phyloP scores from a whole-genome alignment of 2,329 filamentous ascomycete genomes.

The Colletotrichum kahawae region DNA sequence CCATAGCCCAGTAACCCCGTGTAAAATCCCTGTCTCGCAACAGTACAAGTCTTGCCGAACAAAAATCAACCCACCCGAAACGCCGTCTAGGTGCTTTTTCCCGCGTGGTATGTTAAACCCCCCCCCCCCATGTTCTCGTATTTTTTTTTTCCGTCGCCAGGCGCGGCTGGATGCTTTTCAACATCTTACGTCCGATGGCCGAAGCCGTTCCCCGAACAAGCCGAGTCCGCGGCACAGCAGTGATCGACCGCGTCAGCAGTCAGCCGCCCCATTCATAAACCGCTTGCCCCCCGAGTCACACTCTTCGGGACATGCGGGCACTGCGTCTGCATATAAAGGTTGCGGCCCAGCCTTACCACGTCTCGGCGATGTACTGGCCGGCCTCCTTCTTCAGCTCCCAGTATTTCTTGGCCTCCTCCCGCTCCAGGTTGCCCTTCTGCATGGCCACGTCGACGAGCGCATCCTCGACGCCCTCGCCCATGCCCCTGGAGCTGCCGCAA shows the following conservation, averaged over 20 bases:
- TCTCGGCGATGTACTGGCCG: conserved; percentile 93
- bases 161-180: neutral
- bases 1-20: neutral
- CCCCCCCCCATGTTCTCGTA: neutral
- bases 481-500: conserved; percentile 92
- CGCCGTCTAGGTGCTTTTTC: conserved; percentile 8
- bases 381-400: conserved; percentile 92
- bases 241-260: conserved; percentile 5
- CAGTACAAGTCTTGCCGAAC: neutral
- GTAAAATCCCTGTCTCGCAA: neutral
- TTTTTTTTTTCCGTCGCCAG: neutral
- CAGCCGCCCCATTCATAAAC: neutral
- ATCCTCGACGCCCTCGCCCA: conserved; percentile 94
- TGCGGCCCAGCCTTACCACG: conserved; percentile 53
- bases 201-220: neutral
- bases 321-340: neutral
- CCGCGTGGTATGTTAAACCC: neutral
- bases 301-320: neutral
- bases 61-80: neutral
- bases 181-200: conserved; percentile 11
- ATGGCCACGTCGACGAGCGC: conserved; percentile 90
- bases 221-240: conserved; percentile 10
- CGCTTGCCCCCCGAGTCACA: neutral
- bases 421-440: conserved; percentile 85
- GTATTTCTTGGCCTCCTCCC: conserved; percentile 82